Base-by-base conservation (phyloP, 2,329 filamentous ascomycete species). In the Penicillium sp. region DNA sequence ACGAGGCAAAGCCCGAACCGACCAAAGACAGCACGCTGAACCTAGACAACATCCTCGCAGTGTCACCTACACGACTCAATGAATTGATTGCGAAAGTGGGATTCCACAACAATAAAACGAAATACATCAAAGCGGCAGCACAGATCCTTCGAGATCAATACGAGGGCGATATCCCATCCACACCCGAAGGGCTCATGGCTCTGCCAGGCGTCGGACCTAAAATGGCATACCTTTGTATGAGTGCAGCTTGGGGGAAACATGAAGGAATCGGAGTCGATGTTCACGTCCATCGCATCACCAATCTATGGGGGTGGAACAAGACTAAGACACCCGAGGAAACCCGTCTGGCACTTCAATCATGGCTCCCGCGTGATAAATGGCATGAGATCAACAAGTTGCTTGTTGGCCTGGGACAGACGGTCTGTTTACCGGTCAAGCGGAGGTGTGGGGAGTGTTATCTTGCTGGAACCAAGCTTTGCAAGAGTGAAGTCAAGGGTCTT, bases 51-150 rank as follows among this genome's bases (percentile, higher is more conserved):
- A 82, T 97, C 52, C 80, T 96, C 10, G 85, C 86, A 2, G 86
- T 92, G 24, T 81, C 87, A 3, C 84, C 90, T 1, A 77, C 78
- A 2, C 71, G 78, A 13, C 79, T 90, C 21, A 93, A 96, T 70
- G 77, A 85, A 65, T 78, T 95, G 62, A 96, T 96, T 60, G 82
- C 84, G 71, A 87, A 89, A 62, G 92, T 96, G 36, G 92, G 92
- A 23, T 97, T 97, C 71, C 92, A 96, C 78, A 96, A 96, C 69
- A 92, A 92, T 75, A 97, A 97, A 77, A 94, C 92, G 2, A 89
- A 87, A 75, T 89, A 85, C 70, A 87, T 96, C 69, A 91, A 94
- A 71, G 81, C 86, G 52, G 81, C 89, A 1, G 91, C 91, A 3
- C 76, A 82, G 28, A 87, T 96, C 29, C 79, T 96, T 23, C 82